Base-by-base conservation (phyloP, 768 basidiomycete species). In the Vishniacozyma victoriae region DNA sequence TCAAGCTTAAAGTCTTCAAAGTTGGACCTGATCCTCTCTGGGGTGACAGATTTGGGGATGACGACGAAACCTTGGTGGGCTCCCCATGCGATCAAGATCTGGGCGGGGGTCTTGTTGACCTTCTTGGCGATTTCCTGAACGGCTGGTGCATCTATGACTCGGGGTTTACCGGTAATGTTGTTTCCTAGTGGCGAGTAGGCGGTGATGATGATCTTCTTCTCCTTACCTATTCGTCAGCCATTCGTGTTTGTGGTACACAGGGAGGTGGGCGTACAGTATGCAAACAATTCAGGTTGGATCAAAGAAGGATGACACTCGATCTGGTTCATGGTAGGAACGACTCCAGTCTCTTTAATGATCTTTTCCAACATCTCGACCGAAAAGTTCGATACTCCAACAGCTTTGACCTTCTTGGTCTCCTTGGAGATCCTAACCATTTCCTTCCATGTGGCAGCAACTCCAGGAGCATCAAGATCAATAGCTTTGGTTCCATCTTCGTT, bases 41-140 rank as follows among this genome's bases (percentile, higher is more conserved):
- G 59, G 24, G 65, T 63, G 22, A 87, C 85, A 46, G 80, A 82
- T 78, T 91, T 90, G 15, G 88, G 88, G 60, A 90, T 87, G 53
- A 90, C 84, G 7, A 82, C 82, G 70, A 82, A 83, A 12, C 87
- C 88, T 35, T 86, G 79, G 58, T 82, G 68, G 29, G 73, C 79
- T 12, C 81, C 84, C 87, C 87, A 92, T 0, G 86, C 85, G 52
- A 93, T 74, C 46, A 91, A 77, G 29, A 91, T 83, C 70, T 91
- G 86, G 0, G 87, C 88, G 2, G 86, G 75, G 1, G 83, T 83
- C 4, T 81, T 83, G 26, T 75, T 74, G 27, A 84, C 76, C 60
- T 75, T 77, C 52, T 80, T 70, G 18, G 86, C 87, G 39, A 89
- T 76, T 46, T 78, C 78, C 38, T 76, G 60, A 20, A 91, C 78